A percentile compares a stretch with the other conserved stretches of the same genome.
These are phyloP conservation scores for Catharanthus roseus DNA, from an alignment of 257 asterid genomes.

Conservation along the genomic window DNA sequence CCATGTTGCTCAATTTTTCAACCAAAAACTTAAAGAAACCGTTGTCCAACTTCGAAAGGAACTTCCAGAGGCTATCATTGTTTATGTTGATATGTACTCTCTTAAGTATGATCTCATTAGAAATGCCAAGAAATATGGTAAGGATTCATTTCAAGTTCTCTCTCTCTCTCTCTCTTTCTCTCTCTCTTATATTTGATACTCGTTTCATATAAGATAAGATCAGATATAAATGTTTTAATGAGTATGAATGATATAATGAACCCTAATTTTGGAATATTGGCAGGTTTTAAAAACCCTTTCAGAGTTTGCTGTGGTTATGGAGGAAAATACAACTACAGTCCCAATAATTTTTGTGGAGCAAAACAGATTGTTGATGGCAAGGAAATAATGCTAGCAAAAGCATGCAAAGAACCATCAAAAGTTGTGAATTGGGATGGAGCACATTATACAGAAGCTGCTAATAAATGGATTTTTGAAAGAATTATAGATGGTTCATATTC, in stretches of 20 bases:
- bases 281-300: constrained; percentile 71
- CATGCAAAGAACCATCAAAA: constrained; percentile 63
- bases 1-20: constrained; percentile 57
- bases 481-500: constrained; percentile 70
- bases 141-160: neutral
- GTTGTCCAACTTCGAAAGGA: constrained; percentile 45
- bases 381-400: constrained; percentile 54
- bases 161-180: no score
- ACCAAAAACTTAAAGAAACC: constrained; percentile 46
- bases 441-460: constrained; percentile 76
- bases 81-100: constrained; percentile 73
- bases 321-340: constrained; percentile 75
- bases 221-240: no score
- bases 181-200: no score
- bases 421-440: constrained; percentile 77
- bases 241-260: no score
- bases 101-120: constrained; percentile 69
- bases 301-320: constrained; percentile 87
- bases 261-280: neutral
- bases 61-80: constrained; percentile 56
- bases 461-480: constrained; percentile 56
- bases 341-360: constrained; percentile 53
- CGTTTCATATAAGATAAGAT: no score
- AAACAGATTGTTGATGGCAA: constrained; percentile 52
- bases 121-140: constrained; percentile 56